Percentiles rank a stretch among this genome's conserved stretches.
Conservation (phyloP, 352 stramenopile species). For the Phytophthora cactorum region DNA sequence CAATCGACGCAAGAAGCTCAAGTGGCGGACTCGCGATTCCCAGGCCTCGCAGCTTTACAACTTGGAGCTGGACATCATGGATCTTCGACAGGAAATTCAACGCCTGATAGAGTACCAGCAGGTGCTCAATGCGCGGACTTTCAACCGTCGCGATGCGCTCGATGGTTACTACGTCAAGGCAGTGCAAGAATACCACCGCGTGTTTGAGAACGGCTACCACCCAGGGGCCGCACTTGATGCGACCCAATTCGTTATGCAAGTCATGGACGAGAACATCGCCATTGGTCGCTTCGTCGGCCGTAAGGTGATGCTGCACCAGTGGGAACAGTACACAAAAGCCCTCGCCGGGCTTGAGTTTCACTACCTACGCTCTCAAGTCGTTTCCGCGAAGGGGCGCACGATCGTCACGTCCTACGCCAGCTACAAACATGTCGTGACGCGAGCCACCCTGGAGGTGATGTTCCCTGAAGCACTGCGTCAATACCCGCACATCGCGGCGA, state of each 20-base stretch:
- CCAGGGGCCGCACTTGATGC: constrained; percentile 26
- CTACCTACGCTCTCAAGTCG: constrained; percentile 41
- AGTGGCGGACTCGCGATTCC: constrained; percentile 60
- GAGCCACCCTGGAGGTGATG: constrained; percentile 55
- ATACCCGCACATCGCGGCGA: constrained; percentile 30
- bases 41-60: constrained; percentile 69
- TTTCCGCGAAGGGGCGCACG: constrained; percentile 19
- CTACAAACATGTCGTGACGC: constrained; percentile 50
- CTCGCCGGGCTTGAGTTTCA: constrained; percentile 45
- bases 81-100: constrained; percentile 53
- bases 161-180: constrained; percentile 57
- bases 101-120: constrained; percentile 37
- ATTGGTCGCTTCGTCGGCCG: constrained; percentile 51
- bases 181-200: constrained; percentile 61
- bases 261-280: constrained; percentile 56
- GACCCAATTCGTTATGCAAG: constrained; percentile 44
- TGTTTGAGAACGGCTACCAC: constrained; percentile 63
- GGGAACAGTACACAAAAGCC: constrained; percentile 52
- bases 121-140: constrained; percentile 33
- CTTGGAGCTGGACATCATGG: constrained; percentile 57
- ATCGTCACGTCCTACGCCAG: constrained; percentile 49
- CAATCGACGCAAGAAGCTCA: constrained; percentile 43
- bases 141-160: constrained; percentile 50
- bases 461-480: constrained; percentile 48
- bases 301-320: constrained; percentile 59